Evolutionary conservation across 192 early-diverging fungal species (phyloP).

Genomic region (Backusella mclennaniae): DNA sequence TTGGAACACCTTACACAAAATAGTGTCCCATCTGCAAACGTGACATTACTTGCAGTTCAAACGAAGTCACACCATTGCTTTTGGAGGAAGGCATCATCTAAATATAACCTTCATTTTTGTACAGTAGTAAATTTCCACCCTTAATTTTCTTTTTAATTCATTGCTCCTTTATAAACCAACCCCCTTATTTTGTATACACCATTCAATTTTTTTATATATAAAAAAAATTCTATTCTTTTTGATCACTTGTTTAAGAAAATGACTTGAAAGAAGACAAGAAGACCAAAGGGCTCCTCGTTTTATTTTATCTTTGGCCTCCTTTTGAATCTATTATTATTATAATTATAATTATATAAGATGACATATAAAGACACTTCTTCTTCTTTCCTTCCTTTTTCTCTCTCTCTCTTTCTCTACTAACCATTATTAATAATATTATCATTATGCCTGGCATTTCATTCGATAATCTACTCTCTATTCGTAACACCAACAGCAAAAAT

Average conservation of each 20-base stretch:
- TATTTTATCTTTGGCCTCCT: neutral
- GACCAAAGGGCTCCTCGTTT: neutral
- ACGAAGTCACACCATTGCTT: constrained; percentile 25
- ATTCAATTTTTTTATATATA: neutral
- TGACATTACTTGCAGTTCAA: constrained; percentile 20
- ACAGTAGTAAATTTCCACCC: constrained; percentile 1
- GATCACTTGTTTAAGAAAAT: neutral
- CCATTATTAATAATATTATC: neutral
- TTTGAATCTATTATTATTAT: neutral
- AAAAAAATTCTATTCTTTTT: neutral
- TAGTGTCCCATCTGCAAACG: constrained; percentile 34
- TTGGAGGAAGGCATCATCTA: constrained; percentile 1
- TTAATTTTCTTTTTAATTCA: neutral
- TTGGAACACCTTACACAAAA: neutral
- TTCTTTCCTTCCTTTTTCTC: neutral
- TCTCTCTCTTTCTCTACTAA: neutral
- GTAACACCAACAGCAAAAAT: neutral
- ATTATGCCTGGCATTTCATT: neutral
- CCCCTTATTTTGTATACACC: neutral
- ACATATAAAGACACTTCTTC: neutral
- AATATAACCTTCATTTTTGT: neutral
- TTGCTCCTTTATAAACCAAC: neutral
- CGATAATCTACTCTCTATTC: neutral
- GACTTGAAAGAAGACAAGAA: neutral
- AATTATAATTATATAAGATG: neutral